Conservation (phyloP, 257 asterid species). For the Plantago elongata region DNA sequence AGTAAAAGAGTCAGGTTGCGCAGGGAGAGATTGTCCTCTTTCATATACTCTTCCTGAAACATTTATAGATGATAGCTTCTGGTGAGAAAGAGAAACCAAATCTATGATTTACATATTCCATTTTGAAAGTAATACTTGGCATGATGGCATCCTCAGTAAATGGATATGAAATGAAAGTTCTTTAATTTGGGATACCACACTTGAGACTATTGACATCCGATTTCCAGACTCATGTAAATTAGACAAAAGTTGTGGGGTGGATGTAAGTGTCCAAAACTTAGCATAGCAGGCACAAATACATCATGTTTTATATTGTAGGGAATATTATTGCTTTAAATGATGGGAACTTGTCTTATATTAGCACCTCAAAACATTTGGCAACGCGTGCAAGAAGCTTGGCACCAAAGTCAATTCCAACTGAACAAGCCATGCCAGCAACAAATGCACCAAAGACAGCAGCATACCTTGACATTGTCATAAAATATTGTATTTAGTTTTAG, state of each 20-base stretch:
- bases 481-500: conserved; percentile 10
- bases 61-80: conserved; percentile 19
- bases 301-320: neutral
- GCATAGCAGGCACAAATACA: neutral
- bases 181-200: neutral
- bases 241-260: neutral
- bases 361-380: conserved; percentile 84
- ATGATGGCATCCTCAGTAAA: neutral
- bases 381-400: conserved; percentile 82
- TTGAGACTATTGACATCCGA: neutral
- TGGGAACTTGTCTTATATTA: conserved; percentile 14
- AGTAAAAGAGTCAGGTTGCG: conserved; percentile 79
- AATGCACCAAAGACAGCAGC: conserved; percentile 90
- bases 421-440: conserved; percentile 90
- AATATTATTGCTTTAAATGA: conserved; percentile 10
- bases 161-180: neutral
- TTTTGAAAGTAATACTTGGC: neutral
- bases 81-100: conserved; percentile 16
- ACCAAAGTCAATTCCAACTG: conserved; percentile 88
- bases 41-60: conserved; percentile 76
- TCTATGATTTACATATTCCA: conserved; percentile 3
- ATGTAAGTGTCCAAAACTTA: neutral
- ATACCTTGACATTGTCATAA: conserved; percentile 50
- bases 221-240: neutral
- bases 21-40: conserved; percentile 82